phyloP scores from a whole-genome alignment of 805 yeast species.

The Starmerella etchellsii region DNA sequence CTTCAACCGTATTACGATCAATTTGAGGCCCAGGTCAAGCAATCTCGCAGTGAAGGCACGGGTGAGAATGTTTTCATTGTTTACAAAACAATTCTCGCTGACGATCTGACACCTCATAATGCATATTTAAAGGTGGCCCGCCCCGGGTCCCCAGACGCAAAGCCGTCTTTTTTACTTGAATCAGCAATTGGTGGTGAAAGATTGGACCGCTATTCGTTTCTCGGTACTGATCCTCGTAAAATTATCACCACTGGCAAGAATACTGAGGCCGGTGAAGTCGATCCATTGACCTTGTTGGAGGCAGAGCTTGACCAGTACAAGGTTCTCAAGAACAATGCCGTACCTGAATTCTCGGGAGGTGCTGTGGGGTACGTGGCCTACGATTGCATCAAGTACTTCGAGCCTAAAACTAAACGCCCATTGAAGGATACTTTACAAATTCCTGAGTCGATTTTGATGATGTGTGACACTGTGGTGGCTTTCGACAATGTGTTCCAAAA shows the following conservation, averaged over 20 bases:
- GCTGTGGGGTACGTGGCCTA: slow-evolving; percentile 93
- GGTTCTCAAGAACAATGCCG: slow-evolving; percentile 69
- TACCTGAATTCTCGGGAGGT: slow-evolving; percentile 79
- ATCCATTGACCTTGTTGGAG: slow-evolving; percentile 68
- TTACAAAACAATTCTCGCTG: slow-evolving; percentile 58
- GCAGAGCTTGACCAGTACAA: slow-evolving; percentile 50
- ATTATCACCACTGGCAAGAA: slow-evolving; percentile 71
- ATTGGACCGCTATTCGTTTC: slow-evolving; percentile 78
- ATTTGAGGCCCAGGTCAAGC: slow-evolving; percentile 29
- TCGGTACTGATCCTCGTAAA: slow-evolving; percentile 77
- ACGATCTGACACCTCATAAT: slow-evolving; percentile 73
- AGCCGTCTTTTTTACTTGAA: slow-evolving; percentile 72
- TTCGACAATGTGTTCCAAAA: slow-evolving; percentile 91
- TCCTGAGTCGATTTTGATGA: slow-evolving; percentile 88
- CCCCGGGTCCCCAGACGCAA: slow-evolving; percentile 38
- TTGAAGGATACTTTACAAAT: slow-evolving; percentile 67
- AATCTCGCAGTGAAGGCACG: slow-evolving; percentile 22
- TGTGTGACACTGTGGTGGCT: slow-evolving; percentile 79
- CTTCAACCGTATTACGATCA: slow-evolving; percentile 42
- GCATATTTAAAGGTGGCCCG: slow-evolving; percentile 76
- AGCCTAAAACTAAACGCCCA: slow-evolving; percentile 69
- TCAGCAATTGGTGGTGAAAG: slow-evolving; percentile 82
- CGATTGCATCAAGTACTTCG: slow-evolving; percentile 93
- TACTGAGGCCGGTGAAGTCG: slow-evolving; percentile 45
- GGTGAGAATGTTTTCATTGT: slow-evolving; percentile 68